Evolutionary conservation across 2,329 filamentous ascomycete genomes (phyloP).

Genomic region (Pyricularia pennisetigena): DNA sequence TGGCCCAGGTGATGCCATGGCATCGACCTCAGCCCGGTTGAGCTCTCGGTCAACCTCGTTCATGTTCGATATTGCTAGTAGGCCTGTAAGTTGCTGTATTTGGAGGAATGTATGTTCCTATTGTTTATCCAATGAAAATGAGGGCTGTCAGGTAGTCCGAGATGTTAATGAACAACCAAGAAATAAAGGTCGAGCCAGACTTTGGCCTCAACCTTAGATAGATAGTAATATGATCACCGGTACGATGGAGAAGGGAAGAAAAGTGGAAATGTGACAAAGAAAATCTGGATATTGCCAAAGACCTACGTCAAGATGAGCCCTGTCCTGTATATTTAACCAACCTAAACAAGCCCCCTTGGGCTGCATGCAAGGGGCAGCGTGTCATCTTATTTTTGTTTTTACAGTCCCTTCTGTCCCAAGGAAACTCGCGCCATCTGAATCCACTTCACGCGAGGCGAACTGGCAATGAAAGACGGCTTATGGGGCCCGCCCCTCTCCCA

Average conservation of each 20-base stretch:
- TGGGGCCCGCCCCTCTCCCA: not conserved
- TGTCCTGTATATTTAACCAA: not conserved
- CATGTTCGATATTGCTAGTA: constrained; percentile 1
- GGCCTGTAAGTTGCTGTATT: too few species aligned
- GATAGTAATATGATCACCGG: too few species aligned
- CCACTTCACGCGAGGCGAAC: not conserved
- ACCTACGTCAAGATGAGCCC: not conserved
- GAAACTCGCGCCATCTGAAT: not conserved
- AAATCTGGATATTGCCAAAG: not conserved
- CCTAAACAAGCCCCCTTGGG: not conserved
- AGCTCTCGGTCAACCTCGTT: constrained; percentile 39
- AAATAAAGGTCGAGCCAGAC: too few species aligned
- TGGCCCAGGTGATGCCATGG: constrained; percentile 15
- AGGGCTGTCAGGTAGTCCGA: too few species aligned
- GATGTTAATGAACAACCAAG: too few species aligned
- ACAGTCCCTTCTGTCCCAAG: too few species aligned
- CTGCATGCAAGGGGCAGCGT: too few species aligned
- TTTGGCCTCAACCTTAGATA: too few species aligned
- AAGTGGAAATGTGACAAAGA: not conserved
- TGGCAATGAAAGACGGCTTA: not conserved
- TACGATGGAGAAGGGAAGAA: not conserved
- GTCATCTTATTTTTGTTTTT: too few species aligned
- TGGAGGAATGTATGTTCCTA: too few species aligned
- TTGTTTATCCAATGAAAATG: too few species aligned
- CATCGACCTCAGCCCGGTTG: constrained; percentile 43